Evolutionary conservation across 2,329 filamentous ascomycete species (phyloP).

Genomic region (Venturia pyrina): DNA sequence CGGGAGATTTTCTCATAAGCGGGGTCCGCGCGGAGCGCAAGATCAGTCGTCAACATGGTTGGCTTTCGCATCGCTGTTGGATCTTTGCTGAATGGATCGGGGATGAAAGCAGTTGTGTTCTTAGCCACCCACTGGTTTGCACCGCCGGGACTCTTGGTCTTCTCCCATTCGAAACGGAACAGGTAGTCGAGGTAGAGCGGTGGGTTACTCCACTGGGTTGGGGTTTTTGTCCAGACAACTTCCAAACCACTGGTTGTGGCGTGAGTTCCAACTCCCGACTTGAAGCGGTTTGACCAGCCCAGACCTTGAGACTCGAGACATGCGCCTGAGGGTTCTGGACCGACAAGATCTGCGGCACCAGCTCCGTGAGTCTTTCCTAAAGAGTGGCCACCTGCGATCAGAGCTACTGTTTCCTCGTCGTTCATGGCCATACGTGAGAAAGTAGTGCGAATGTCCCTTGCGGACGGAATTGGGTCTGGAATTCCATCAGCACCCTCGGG

Average conservation of each 20-base stretch:
- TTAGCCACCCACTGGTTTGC: slow-evolving; percentile 70
- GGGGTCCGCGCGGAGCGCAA: slow-evolving; percentile 61
- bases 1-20: slow-evolving; percentile 68
- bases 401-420: slow-evolving; percentile 68
- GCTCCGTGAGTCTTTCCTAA: slow-evolving; percentile 77
- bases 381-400: slow-evolving; percentile 68
- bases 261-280: slow-evolving; percentile 57
- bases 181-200: slow-evolving; percentile 57
- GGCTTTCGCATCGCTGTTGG: slow-evolving; percentile 60
- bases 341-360: slow-evolving; percentile 52
- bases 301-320: slow-evolving; percentile 57
- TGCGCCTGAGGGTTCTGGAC: slow-evolving; percentile 58
- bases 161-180: slow-evolving; percentile 69
- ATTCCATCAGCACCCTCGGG: slow-evolving; percentile 65
- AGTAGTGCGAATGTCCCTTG: slow-evolving; percentile 63
- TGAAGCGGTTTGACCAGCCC: slow-evolving; percentile 59
- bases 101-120: slow-evolving; percentile 55
- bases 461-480: slow-evolving; percentile 59
- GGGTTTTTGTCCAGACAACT: slow-evolving; percentile 69
- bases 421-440: slow-evolving; percentile 77
- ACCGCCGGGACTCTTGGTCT: slow-evolving; percentile 63
- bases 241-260: slow-evolving; percentile 69
- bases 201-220: slow-evolving; percentile 64
- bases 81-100: slow-evolving; percentile 53
- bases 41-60: slow-evolving; percentile 67